Evolutionary conservation across 1,139 yeast species (phyloP).

Genomic region (Hyphopichia khmerensis): DNA sequence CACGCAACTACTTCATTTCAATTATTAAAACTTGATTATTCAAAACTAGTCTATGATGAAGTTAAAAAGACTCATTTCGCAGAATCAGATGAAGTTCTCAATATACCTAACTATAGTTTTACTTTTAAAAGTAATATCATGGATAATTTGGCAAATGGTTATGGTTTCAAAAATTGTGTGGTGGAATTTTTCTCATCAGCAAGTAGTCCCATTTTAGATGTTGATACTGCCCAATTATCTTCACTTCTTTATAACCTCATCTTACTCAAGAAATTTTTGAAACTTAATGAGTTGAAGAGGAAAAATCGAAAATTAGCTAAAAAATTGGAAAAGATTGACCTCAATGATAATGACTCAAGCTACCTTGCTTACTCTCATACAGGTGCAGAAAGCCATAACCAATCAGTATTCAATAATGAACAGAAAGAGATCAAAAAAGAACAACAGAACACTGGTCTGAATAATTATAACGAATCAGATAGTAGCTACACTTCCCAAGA

Average conservation of each 20-base stretch:
- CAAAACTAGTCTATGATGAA: constrained; percentile 13
- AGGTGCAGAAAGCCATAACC: constrained; percentile 1
- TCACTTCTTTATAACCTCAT: constrained; percentile 37
- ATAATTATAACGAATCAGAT: background rate
- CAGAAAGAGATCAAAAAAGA: background rate
- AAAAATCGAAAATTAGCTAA: constrained; percentile 7
- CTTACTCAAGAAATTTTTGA: constrained; percentile 29
- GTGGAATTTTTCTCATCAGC: constrained; percentile 42
- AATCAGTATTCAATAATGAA: background rate
- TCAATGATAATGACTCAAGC: constrained; percentile 4
- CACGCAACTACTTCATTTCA: constrained; percentile 49
- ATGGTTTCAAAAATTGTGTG: constrained; percentile 38
- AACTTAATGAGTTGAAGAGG: constrained; percentile 21
- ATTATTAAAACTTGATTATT: constrained; percentile 33
- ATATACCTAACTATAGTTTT: constrained; percentile 51
- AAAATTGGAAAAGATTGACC: constrained; percentile 2
- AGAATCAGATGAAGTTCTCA: constrained; percentile 42
- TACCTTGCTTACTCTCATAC: constrained; percentile 1
- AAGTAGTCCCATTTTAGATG: constrained; percentile 49
- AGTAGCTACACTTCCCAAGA: background rate
- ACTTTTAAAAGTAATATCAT: constrained; percentile 56
- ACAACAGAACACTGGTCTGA: background rate
- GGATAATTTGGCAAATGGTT: constrained; percentile 32
- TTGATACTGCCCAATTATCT: constrained; percentile 46
- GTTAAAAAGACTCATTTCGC: constrained; percentile 11